Percentiles rank a stretch among this genome's conserved stretches.
Conservation (phyloP, 495 filamentous ascomycete species). For the Annulohypoxylon moriforme region DNA sequence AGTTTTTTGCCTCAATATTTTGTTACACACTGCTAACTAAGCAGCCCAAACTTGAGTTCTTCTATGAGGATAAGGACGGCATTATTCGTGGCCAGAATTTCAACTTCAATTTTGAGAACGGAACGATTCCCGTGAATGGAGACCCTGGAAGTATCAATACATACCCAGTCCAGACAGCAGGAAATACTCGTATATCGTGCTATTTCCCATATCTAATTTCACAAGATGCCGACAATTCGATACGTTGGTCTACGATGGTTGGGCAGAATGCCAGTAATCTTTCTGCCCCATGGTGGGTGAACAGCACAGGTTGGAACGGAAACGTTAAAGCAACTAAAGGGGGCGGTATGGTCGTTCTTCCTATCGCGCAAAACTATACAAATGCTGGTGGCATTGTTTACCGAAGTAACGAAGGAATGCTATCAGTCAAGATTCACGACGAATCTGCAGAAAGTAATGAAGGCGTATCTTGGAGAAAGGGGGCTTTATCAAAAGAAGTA, state of each 20-base stretch:
- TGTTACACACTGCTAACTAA: slow-evolving; percentile 1
- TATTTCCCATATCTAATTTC: slow-evolving; percentile 37
- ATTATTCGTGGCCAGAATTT: slow-evolving; percentile 40
- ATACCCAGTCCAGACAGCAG: slow-evolving; percentile 32
- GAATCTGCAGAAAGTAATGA: slow-evolving; percentile 22
- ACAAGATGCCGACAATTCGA: slow-evolving; percentile 22
- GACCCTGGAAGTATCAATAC: slow-evolving; percentile 31
- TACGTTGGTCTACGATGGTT: slow-evolving; percentile 31
- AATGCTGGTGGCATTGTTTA: slow-evolving; percentile 33
- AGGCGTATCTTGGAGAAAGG: slow-evolving; percentile 32
- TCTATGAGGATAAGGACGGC: slow-evolving; percentile 37
- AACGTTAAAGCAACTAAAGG: slow-evolving; percentile 25
- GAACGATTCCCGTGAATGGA: slow-evolving; percentile 28
- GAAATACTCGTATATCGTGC: slow-evolving; percentile 13
- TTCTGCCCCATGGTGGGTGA: slow-evolving; percentile 36
- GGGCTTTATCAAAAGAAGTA: slow-evolving; percentile 35
- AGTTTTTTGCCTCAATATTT: background rate
- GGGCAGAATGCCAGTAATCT: slow-evolving; percentile 23
- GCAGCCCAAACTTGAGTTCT: slow-evolving; percentile 39
- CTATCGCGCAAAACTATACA: slow-evolving; percentile 14
- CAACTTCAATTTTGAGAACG: slow-evolving; percentile 36
- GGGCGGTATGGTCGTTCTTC: slow-evolving; percentile 20
- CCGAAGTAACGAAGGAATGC: slow-evolving; percentile 27
- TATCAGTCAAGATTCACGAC: slow-evolving; percentile 32
- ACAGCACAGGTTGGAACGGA: slow-evolving; percentile 29